These are phyloP conservation scores for Blastocystis sp. DNA, from an alignment of 352 stramenopile genomes.

Conservation along the genomic window DNA sequence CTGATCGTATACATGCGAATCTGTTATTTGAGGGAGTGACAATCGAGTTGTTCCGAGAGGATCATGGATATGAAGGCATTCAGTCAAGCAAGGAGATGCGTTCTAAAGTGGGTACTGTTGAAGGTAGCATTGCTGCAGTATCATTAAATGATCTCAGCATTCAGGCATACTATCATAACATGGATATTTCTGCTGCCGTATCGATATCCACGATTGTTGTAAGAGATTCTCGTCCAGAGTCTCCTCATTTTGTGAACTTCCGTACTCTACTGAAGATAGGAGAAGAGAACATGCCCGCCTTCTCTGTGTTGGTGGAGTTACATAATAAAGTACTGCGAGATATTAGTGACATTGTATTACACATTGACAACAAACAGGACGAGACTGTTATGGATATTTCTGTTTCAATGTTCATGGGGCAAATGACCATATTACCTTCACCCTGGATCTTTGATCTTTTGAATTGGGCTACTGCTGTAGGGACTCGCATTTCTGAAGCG, in stretches of 20 bases:
- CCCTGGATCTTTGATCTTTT: constrained; percentile 58
- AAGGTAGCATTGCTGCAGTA: neutral
- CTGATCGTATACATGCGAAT: constrained; percentile 40
- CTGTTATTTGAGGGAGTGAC: constrained; percentile 13
- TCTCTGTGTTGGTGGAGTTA: constrained; percentile 2
- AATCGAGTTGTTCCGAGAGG: constrained; percentile 28
- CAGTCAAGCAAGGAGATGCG: neutral
- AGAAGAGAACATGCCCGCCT: constrained; percentile 56
- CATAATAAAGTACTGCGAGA: constrained; percentile 37
- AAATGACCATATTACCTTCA: constrained; percentile 19
- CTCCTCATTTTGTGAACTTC: neutral
- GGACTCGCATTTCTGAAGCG: neutral
- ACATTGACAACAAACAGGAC: neutral
- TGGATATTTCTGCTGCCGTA: constrained; percentile 36
- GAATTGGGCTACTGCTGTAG: constrained; percentile 18
- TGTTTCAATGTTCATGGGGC: neutral
- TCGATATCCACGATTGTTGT: neutral
- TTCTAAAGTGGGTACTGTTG: neutral
- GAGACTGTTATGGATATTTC: constrained; percentile 23
- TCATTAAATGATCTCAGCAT: constrained; percentile 18
- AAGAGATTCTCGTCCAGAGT: constrained; percentile 17
- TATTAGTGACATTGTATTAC: neutral
- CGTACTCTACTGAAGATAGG: constrained; percentile 26
- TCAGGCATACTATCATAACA: constrained; percentile 39
- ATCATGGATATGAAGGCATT: constrained; percentile 33